Evolutionary conservation across 169 alveolate genomes (phyloP).

Genomic region (Eimeria acervulina): DNA sequence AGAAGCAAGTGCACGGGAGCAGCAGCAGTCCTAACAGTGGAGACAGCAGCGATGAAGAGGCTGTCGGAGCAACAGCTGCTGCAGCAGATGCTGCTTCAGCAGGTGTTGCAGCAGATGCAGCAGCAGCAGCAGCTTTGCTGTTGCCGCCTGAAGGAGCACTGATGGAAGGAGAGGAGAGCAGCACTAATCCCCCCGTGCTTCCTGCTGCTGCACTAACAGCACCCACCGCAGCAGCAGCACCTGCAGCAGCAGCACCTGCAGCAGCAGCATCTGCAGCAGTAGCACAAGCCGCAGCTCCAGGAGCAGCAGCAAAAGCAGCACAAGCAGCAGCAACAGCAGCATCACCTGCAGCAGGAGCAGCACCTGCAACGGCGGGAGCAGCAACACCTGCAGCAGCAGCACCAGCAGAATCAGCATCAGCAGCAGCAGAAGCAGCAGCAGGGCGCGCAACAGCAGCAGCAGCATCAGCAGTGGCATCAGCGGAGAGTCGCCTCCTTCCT

Average conservation of each 20-base stretch:
- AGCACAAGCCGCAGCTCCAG: too few relatives aligned
- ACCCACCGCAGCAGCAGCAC: neutral
- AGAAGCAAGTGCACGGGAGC: neutral
- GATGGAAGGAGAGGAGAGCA: neutral
- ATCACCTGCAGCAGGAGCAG: constrained; percentile 16
- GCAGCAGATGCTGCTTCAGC: neutral
- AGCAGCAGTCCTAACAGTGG: neutral
- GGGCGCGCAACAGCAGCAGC: too few relatives aligned
- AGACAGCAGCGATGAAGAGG: neutral
- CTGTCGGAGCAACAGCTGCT: neutral
- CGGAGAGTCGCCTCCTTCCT: neutral
- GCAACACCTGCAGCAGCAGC: too few relatives aligned
- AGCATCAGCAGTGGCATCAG: constrained; percentile 2
- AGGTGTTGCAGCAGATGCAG: too few relatives aligned
- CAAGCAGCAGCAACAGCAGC: too few relatives aligned
- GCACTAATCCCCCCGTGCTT: neutral
- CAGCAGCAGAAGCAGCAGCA: too few relatives aligned
- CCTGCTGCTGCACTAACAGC: neutral
- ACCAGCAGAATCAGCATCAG: too few relatives aligned
- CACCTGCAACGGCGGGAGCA: neutral
- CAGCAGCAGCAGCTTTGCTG: neutral
- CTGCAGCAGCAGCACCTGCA: neutral
- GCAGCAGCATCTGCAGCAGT: too few relatives aligned
- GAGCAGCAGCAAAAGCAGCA: too few relatives aligned
- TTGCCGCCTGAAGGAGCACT: neutral